phyloP scores from a whole-genome alignment of 768 basidiomycete genomes.

The Dentipellis fragilis region DNA sequence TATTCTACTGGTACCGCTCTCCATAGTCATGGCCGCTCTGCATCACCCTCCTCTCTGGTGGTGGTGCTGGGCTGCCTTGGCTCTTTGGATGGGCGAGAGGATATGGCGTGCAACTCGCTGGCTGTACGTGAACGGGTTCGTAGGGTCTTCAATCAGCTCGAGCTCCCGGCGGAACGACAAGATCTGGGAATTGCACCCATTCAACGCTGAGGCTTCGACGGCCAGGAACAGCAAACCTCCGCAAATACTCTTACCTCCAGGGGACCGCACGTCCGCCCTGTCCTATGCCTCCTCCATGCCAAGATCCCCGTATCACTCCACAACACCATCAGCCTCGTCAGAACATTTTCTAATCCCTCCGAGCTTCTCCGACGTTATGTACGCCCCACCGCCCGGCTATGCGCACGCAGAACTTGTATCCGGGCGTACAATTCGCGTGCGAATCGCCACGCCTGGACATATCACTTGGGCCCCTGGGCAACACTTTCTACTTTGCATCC shows the following conservation, averaged over 20 bases:
- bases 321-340: not conserved
- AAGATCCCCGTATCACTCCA: not conserved
- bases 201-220: constrained; percentile 1
- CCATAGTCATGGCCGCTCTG: constrained; percentile 47
- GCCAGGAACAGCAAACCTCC: not conserved
- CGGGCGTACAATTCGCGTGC: constrained; percentile 61
- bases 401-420: constrained; percentile 61
- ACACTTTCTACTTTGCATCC: constrained; percentile 61
- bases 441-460: constrained; percentile 44
- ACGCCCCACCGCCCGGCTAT: constrained; percentile 54
- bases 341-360: constrained; percentile 7
- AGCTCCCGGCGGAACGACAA: not conserved
- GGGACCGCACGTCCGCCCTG: constrained; percentile 1
- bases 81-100: constrained; percentile 56
- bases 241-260: not conserved
- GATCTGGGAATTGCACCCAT: constrained; percentile 7
- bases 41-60: constrained; percentile 59
- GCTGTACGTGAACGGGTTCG: constrained; percentile 48
- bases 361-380: constrained; percentile 12
- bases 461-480: constrained; percentile 72
- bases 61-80: constrained; percentile 60
- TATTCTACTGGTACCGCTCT: constrained; percentile 51
- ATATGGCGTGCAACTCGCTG: constrained; percentile 44
- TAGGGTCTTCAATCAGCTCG: constrained; percentile 19
- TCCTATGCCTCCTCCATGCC: not conserved